phyloP scores from a whole-genome alignment of 2,329 filamentous ascomycete species.

The Cercospora zeina region DNA sequence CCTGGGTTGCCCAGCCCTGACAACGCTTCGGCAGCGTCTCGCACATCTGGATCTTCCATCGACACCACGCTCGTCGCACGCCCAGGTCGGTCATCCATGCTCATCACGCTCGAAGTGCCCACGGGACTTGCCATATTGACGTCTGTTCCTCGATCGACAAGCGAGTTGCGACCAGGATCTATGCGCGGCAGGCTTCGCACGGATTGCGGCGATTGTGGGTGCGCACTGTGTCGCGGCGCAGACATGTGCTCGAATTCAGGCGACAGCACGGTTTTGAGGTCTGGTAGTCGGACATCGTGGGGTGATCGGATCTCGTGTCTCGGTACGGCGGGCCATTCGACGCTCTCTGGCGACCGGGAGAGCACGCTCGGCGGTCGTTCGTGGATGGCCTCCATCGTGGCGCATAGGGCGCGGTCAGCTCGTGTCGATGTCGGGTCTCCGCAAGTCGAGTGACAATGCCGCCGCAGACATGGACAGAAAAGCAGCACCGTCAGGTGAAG shows the following conservation, averaged over 20 bases:
- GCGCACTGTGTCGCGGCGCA: conserved; percentile 32
- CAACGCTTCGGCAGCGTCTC: conserved; percentile 53
- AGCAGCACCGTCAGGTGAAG: neutral
- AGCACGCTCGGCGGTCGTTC: conserved; percentile 47
- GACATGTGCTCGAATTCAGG: conserved; percentile 41
- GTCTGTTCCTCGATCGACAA: conserved; percentile 36
- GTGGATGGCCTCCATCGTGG: conserved; percentile 37
- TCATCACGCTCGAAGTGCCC: conserved; percentile 48
- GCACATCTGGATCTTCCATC: conserved; percentile 52
- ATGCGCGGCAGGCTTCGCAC: conserved; percentile 39
- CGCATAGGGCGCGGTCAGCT: conserved; percentile 24
- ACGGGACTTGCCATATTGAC: conserved; percentile 47
- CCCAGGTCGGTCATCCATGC: conserved; percentile 41
- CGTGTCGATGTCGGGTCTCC: conserved; percentile 27
- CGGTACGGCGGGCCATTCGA: conserved; percentile 26
- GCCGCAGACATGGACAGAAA: conserved; percentile 20
- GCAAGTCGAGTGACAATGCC: conserved; percentile 21
- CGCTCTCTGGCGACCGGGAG: conserved; percentile 39
- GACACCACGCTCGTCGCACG: conserved; percentile 48
- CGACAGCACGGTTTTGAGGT: conserved; percentile 48
- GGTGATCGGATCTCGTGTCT: conserved; percentile 29
- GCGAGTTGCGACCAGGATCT: conserved; percentile 42
- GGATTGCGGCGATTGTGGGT: conserved; percentile 32
- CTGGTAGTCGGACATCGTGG: conserved; percentile 45
- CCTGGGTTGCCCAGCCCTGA: conserved; percentile 53